phyloP scores from a whole-genome alignment of 2,329 filamentous ascomycete genomes.

The Passalora sequoiae region DNA sequence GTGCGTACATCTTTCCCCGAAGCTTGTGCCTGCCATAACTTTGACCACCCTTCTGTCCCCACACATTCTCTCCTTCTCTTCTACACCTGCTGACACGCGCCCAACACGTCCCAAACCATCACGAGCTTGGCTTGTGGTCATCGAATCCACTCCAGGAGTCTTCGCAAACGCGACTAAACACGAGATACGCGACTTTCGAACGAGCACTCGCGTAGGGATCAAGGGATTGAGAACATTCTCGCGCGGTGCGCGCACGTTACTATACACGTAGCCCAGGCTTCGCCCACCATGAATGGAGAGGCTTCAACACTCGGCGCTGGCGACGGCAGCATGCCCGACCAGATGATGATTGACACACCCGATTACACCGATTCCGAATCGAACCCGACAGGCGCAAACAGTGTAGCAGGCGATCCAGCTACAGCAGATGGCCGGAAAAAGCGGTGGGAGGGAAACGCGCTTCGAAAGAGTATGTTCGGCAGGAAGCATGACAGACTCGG shows the following conservation, averaged over 20 bases:
- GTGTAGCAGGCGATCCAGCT: slow-evolving; percentile 68
- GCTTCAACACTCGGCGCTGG: slow-evolving; percentile 26
- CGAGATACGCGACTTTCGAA: neutral
- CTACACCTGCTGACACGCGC: neutral
- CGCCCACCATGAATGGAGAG: slow-evolving; percentile 25
- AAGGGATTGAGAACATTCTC: no score
- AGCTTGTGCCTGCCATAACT: no score
- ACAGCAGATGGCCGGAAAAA: slow-evolving; percentile 72
- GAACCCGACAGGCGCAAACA: slow-evolving; percentile 70
- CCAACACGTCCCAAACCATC: slow-evolving; percentile 2
- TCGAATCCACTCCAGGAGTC: neutral
- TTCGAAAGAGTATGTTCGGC: slow-evolving; percentile 86
- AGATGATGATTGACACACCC: slow-evolving; percentile 51
- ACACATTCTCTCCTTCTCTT: neutral
- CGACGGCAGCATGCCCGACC: slow-evolving; percentile 30
- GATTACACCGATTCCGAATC: slow-evolving; percentile 64
- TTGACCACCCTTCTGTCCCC: no score
- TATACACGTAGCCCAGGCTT: no score
- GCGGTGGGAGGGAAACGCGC: slow-evolving; percentile 78
- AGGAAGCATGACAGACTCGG: slow-evolving; percentile 91
- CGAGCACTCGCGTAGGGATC: neutral
- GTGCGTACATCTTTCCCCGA: no score
- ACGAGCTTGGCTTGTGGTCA: neutral
- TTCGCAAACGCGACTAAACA: neutral
- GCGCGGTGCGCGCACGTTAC: no score